A percentile compares a stretch with the other conserved stretches of the same genome.
Conservation (phyloP, 2,329 filamentous ascomycete genomes). For the Botryotinia globosa region DNA sequence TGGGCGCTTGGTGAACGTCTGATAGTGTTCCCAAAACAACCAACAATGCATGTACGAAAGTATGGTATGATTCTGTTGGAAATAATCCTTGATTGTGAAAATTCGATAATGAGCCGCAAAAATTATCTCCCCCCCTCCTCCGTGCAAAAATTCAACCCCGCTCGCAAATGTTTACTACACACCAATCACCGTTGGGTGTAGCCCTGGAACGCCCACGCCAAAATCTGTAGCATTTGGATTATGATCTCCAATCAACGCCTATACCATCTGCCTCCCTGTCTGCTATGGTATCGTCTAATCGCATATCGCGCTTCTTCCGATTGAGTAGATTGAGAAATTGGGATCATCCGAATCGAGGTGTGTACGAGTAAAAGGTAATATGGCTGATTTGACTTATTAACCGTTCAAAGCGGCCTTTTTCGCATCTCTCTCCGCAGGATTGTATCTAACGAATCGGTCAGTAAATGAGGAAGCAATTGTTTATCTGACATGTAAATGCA, state of each 20-base stretch:
- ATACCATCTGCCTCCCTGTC: neutral
- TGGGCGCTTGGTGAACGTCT: slow-evolving; percentile 1
- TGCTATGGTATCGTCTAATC: neutral
- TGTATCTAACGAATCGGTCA: slow-evolving; percentile 42
- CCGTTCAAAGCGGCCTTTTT: slow-evolving; percentile 40
- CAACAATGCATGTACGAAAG: slow-evolving; percentile 6
- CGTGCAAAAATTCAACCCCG: slow-evolving; percentile 1
- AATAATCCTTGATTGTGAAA: slow-evolving; percentile 29
- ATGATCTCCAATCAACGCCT: slow-evolving; percentile 30
- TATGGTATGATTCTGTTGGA: slow-evolving; percentile 12
- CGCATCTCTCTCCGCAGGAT: slow-evolving; percentile 47
- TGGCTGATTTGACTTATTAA: slow-evolving; percentile 22
- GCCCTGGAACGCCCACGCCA: slow-evolving; percentile 18
- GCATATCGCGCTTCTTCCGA: neutral
- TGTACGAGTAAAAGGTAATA: slow-evolving; percentile 16
- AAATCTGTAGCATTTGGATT: slow-evolving; percentile 15
- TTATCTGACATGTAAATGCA: slow-evolving; percentile 8
- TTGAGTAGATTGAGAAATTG: neutral
- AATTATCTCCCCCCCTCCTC: slow-evolving; percentile 5
- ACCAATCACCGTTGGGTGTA: slow-evolving; percentile 9
- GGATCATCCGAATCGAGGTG: slow-evolving; percentile 6
- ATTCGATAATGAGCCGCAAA: slow-evolving; percentile 16
- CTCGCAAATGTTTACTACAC: slow-evolving; percentile 8
- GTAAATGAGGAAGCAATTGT: slow-evolving; percentile 24
- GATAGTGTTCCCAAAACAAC: neutral